Evolutionary conservation across 2,329 filamentous ascomycete genomes (phyloP), one percentile per base, ranked within the genome.

Genomic region (Apiospora pterosperma): DNA sequence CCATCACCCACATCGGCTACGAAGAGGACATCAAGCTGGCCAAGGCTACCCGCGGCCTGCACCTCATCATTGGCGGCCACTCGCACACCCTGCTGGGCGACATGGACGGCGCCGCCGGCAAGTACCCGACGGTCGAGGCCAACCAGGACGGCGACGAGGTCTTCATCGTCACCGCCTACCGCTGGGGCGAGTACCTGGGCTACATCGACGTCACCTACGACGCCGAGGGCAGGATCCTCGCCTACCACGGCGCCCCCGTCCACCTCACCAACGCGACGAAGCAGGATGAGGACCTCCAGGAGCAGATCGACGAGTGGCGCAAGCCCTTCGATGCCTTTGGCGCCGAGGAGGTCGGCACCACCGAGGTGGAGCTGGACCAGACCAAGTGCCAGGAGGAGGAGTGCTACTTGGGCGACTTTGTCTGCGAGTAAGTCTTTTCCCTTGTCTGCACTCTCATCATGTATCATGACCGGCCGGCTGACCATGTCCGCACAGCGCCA

Each of bases 171-270:
- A 89, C 87, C 8, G 85, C 88, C 2, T 90, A 88, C 72, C 84
- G 87, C 67, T 90, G 88, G 88, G 88, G 88, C 62, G 86, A 90
- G 76, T 90, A 90, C 64, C 76, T 90, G 2, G 88, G 88, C 64
- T 88, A 88, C 73, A 90, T 90, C 68, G 87, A 90, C 67, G 82
- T 90, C 8, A 86, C 85, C 1, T 90, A 88, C 70, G 86, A 89
- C 69, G 68, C 78, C 4, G 76, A 84, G 1, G 88, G 88, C 73
- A 87, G 84, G 73, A 84, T 89, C 19, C 79, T 90, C 6, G 82
- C 81, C 4, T 90, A 90, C 76, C 83, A 84, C 70, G 88, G 88
- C 36, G 87, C 82, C 0, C 88, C 88, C 1, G 85, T 90, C 68
- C 87, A 89, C 70, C 76, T 90, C 63, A 87, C 84, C 74, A 90